Evolutionary conservation across 1,139 yeast species (phyloP).

Genomic region (Insectozyma bohioensis): DNA sequence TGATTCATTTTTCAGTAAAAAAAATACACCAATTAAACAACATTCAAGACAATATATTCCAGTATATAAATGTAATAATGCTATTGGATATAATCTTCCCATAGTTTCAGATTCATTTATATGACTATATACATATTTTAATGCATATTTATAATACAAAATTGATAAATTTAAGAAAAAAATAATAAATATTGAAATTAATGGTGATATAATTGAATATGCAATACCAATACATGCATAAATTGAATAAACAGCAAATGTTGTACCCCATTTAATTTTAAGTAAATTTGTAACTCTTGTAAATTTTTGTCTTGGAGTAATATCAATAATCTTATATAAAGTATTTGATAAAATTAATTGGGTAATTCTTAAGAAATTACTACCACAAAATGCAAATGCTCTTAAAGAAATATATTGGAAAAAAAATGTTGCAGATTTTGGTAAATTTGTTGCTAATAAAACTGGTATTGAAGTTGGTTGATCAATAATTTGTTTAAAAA

Average conservation of each 20-base stretch:
- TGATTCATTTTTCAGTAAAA: conserved; percentile 50
- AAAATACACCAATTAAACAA: conserved; percentile 73
- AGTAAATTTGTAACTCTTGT: conserved; percentile 43
- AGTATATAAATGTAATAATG: conserved; percentile 70
- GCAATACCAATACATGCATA: conserved; percentile 76
- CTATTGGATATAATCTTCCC: conserved; percentile 71
- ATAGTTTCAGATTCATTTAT: conserved; percentile 59
- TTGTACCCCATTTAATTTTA: conserved; percentile 69
- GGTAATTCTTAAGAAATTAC: conserved; percentile 56
- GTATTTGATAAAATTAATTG: conserved; percentile 43
- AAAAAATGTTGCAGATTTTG: conserved; percentile 81
- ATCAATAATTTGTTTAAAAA: conserved; percentile 62
- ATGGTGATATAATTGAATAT: conserved; percentile 76
- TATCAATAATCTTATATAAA: conserved; percentile 37
- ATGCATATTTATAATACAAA: conserved; percentile 67
- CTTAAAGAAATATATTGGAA: conserved; percentile 70
- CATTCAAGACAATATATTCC: conserved; percentile 82
- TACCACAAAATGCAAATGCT: conserved; percentile 74
- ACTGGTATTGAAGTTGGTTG: conserved; percentile 74
- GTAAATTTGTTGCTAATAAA: conserved; percentile 69
- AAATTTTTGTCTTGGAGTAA: conserved; percentile 62
- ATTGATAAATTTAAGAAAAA: conserved; percentile 57
- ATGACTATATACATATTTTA: conserved; percentile 53
- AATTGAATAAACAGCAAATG: conserved; percentile 73
- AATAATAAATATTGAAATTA: conserved; percentile 63